Evolutionary conservation across 2,329 filamentous ascomycete genomes (phyloP).

Genomic region (Metarhizium guizhouense): DNA sequence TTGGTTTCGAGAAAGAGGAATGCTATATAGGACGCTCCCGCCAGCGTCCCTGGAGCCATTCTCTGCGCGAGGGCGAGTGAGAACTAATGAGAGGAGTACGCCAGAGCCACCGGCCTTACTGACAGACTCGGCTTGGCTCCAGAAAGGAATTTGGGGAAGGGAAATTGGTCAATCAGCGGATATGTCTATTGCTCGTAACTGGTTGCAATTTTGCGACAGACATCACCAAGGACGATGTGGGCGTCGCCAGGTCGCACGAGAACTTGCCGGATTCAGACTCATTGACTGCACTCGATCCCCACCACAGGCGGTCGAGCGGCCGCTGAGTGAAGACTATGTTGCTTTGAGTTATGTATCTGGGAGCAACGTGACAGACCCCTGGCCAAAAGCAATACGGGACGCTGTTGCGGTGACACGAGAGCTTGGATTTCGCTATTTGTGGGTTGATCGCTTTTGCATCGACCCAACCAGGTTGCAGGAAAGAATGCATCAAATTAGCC

Average conservation of each 20-base stretch:
- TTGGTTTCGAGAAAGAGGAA: conserved; percentile 24
- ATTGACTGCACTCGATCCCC: conserved; percentile 24
- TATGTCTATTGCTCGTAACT: conserved; percentile 20
- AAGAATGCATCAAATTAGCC: conserved; percentile 20
- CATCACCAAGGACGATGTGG: conserved; percentile 24
- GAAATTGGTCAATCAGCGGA: conserved; percentile 21
- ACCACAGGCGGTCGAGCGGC: conserved; percentile 18
- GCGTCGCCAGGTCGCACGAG: conserved; percentile 13
- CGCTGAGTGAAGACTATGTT: conserved; percentile 19
- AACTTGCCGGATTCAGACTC: conserved; percentile 22
- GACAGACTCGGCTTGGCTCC: conserved; percentile 14
- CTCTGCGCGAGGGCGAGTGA: conserved; percentile 9
- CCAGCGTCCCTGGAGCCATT: conserved; percentile 14
- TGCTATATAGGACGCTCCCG: conserved; percentile 23
- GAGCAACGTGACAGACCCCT: conserved; percentile 14
- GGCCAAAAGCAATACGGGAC: conserved; percentile 23
- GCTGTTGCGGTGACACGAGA: conserved; percentile 20
- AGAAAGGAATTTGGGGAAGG: conserved; percentile 25
- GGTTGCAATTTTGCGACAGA: conserved; percentile 24
- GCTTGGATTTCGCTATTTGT: conserved; percentile 26
- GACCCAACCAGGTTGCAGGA: conserved; percentile 14
- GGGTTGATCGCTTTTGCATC: conserved; percentile 30
- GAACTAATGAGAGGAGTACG: conserved; percentile 4
- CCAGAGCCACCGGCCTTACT: conserved; percentile 6
- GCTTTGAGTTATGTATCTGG: conserved; percentile 29